These are phyloP conservation scores for Thoreauomyces humboldtii DNA, from an alignment of 192 early-diverging fungal genomes.

Conservation along the genomic window DNA sequence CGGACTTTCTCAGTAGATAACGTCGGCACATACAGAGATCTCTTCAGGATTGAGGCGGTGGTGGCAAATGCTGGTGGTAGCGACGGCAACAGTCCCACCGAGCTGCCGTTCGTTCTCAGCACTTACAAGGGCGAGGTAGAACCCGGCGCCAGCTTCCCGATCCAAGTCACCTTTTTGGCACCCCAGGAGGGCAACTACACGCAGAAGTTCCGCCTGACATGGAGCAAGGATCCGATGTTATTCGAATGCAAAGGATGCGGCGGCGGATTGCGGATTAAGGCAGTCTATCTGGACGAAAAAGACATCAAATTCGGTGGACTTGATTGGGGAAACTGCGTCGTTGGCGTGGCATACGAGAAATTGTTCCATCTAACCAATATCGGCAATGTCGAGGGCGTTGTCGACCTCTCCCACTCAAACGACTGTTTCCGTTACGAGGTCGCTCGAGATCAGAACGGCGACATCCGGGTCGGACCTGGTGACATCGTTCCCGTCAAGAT, in stretches of 20 bases:
- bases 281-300: conserved; percentile 25
- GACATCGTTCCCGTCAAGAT: conserved; percentile 30
- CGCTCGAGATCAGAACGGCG: conserved; percentile 30
- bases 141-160: conserved; percentile 26
- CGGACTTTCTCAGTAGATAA: conserved; percentile 48
- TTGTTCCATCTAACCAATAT: conserved; percentile 42
- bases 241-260: conserved; percentile 46
- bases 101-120: conserved; percentile 34
- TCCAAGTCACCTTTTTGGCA: conserved; percentile 46
- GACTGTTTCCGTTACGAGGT: conserved; percentile 38
- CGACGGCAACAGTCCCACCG: conserved; percentile 3
- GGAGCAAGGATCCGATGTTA: conserved; percentile 46
- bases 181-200: conserved; percentile 42
- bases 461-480: conserved; percentile 33
- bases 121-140: conserved; percentile 36
- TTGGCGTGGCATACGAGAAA: conserved; percentile 45
- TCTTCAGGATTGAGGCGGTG: conserved; percentile 44
- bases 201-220: conserved; percentile 34
- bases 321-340: conserved; percentile 50
- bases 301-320: conserved; percentile 42
- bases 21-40: conserved; percentile 47
- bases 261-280: conserved; percentile 47
- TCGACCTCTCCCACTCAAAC: conserved; percentile 45
- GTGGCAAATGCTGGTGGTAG: conserved; percentile 8
- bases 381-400: conserved; percentile 45